phyloP scores from a whole-genome alignment of 768 basidiomycete genomes.

The Daedalea quercina region DNA sequence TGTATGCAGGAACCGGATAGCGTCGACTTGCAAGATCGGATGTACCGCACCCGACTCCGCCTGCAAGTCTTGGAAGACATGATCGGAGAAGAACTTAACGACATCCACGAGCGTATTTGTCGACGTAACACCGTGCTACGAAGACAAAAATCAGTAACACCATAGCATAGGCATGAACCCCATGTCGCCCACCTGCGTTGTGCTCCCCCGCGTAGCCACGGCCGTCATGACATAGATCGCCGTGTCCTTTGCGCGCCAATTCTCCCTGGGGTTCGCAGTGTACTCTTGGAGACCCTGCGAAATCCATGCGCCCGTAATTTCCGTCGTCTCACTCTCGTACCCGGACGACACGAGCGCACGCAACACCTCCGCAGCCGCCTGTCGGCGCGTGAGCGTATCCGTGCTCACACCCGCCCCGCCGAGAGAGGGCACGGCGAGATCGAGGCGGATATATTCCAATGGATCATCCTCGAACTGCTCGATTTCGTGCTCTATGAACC shows the following conservation, averaged over 20 bases:
- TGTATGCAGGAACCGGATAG: slow-evolving; percentile 89
- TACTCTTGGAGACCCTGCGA: slow-evolving; percentile 66
- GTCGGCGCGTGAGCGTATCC: slow-evolving; percentile 80
- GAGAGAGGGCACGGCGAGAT: slow-evolving; percentile 61
- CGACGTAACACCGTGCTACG: slow-evolving; percentile 86
- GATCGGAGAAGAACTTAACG: slow-evolving; percentile 90
- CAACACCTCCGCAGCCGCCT: slow-evolving; percentile 93
- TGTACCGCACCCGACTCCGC: slow-evolving; percentile 63
- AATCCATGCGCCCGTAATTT: slow-evolving; percentile 84
- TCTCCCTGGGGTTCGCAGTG: slow-evolving; percentile 42
- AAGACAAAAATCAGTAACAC: slow-evolving; percentile 1
- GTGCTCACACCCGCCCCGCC: slow-evolving; percentile 34
- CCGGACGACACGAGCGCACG: slow-evolving; percentile 81
- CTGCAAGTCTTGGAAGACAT: slow-evolving; percentile 83
- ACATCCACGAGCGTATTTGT: slow-evolving; percentile 90
- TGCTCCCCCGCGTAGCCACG: slow-evolving; percentile 84
- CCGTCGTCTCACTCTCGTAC: slow-evolving; percentile 80
- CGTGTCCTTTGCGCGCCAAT: slow-evolving; percentile 91
- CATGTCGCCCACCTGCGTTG: slow-evolving; percentile 53
- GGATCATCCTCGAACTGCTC: slow-evolving; percentile 98
- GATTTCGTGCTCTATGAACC: slow-evolving; percentile 62
- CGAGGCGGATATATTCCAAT: slow-evolving; percentile 87
- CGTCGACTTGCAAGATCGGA: slow-evolving; percentile 91
- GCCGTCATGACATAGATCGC: slow-evolving; percentile 93
- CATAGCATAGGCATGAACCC: background rate